Percentiles rank a stretch among this genome's conserved stretches.
phyloP scores from a whole-genome alignment of 192 early-diverging fungal species.

The Allomyces arbusculus region DNA sequence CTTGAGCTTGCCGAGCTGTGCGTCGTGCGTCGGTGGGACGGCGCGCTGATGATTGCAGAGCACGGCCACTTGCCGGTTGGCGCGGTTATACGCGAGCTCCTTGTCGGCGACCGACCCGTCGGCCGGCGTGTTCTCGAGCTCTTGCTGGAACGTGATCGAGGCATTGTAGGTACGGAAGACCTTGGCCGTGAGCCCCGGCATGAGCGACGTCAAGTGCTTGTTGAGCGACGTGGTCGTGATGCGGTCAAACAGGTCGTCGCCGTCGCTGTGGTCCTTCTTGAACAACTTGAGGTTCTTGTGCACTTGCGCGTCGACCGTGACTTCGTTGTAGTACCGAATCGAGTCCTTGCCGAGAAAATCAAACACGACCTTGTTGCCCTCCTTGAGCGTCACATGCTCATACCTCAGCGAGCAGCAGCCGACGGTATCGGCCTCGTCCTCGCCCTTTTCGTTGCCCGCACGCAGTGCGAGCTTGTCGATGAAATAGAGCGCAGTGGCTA shows the following conservation, averaged over 20 bases:
- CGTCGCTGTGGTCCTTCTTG: constrained; percentile 49
- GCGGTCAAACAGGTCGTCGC: constrained; percentile 80
- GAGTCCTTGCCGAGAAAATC: constrained; percentile 98
- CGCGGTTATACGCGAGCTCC: constrained; percentile 77
- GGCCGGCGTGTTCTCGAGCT: constrained; percentile 48
- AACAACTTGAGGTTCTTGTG: constrained; percentile 86
- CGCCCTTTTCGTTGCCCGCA: constrained; percentile 95
- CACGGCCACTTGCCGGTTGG: constrained; percentile 87
- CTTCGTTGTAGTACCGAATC: constrained; percentile 73
- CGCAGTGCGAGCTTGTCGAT: constrained; percentile 85
- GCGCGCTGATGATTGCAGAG: constrained; percentile 95
- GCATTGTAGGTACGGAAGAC: constrained; percentile 99
- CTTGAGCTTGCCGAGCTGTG: constrained; percentile 54
- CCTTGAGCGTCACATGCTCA: constrained; percentile 70
- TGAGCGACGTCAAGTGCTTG: constrained; percentile 66
- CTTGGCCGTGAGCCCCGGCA: constrained; percentile 86
- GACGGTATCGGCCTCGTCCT: constrained; percentile 95
- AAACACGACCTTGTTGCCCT: constrained; percentile 68
- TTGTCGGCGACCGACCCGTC: constrained; percentile 62
- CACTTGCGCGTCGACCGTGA: constrained; percentile 69
- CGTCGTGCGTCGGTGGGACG: constrained; percentile 56
- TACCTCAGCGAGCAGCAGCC: constrained; percentile 91
- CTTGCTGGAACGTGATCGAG: constrained; percentile 75
- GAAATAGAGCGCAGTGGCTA: constrained; percentile 83
- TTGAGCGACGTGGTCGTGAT: constrained; percentile 66